phyloP scores from a whole-genome alignment of 2,329 filamentous ascomycete genomes.

The Diatrype stigma region DNA sequence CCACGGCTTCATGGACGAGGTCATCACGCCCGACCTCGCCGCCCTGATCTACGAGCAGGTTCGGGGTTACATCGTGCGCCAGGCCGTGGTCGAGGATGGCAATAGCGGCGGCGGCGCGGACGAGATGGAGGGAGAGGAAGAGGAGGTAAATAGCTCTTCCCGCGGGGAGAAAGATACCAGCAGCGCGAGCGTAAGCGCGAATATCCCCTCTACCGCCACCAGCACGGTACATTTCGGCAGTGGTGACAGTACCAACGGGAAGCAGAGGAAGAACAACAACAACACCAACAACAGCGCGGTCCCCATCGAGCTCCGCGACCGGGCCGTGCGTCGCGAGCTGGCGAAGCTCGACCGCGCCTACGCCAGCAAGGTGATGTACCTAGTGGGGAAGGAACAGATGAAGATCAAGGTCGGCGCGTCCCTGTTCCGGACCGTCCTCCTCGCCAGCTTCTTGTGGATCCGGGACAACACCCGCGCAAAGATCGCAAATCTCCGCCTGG shows the following conservation, averaged over 20 bases:
- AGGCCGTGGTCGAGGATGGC: slow-evolving; percentile 17
- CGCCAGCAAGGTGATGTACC: slow-evolving; percentile 47
- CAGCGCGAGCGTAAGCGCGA: no score
- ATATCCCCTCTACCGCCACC: no score
- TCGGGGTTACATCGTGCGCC: slow-evolving; percentile 41
- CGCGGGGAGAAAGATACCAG: no score
- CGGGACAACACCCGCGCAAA: slow-evolving; percentile 63
- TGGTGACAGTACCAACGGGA: no score
- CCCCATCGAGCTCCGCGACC: slow-evolving; percentile 21
- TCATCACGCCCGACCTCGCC: slow-evolving; percentile 62
- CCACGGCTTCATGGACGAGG: slow-evolving; percentile 69
- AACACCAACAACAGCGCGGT: no score
- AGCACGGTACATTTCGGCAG: no score
- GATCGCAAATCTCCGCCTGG: slow-evolving; percentile 58
- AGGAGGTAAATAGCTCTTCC: no score
- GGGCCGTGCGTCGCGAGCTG: slow-evolving; percentile 33
- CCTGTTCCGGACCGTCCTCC: slow-evolving; percentile 39
- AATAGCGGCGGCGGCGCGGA: slow-evolving; percentile 3
- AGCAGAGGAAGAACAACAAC: background rate
- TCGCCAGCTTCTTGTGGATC: slow-evolving; percentile 59
- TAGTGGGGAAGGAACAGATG: slow-evolving; percentile 62
- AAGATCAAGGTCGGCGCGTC: slow-evolving; percentile 38
- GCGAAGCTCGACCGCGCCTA: slow-evolving; percentile 40
- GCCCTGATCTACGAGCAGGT: slow-evolving; percentile 57
- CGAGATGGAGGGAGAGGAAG: slow-evolving; percentile 6